Conservation (phyloP, 176 grass and related monocot species). For the Luzula sylvatica region DNA sequence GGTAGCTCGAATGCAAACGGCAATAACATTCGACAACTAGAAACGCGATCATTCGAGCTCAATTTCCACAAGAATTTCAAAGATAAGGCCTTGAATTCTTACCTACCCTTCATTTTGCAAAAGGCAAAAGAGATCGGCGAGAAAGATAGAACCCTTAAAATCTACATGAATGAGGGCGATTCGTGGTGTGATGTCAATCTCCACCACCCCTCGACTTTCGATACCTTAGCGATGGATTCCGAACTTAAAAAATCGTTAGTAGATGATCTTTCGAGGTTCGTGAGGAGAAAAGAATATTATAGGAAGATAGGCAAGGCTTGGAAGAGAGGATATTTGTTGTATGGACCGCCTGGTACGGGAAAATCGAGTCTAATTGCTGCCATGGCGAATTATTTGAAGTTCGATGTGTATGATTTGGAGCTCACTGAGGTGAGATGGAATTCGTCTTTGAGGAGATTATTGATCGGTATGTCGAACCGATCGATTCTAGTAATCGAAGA, state of each 20-base stretch:
- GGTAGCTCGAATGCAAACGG: constrained; percentile 4
- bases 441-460: constrained; percentile 36
- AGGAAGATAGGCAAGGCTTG: constrained; percentile 78
- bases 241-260: constrained; percentile 47
- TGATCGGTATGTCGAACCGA: constrained; percentile 59
- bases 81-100: constrained; percentile 40
- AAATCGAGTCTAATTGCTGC: constrained; percentile 90
- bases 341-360: constrained; percentile 75
- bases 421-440: constrained; percentile 73
- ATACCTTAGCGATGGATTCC: constrained; percentile 60
- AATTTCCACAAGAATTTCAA: constrained; percentile 67
- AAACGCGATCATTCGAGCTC: constrained; percentile 63
- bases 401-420: constrained; percentile 87
- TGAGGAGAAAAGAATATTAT: constrained; percentile 75
- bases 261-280: constrained; percentile 67
- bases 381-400: constrained; percentile 93
- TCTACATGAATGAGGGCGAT: constrained; percentile 79
- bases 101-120: constrained; percentile 60
- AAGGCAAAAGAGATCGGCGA: constrained; percentile 53
- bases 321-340: constrained; percentile 83
- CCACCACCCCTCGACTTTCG: constrained; percentile 76
- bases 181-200: constrained; percentile 55
- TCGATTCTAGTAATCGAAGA: constrained; percentile 91
- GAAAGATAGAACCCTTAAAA: constrained; percentile 49
- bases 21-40: constrained; percentile 18